Base-by-base conservation (phyloP, 2,329 filamentous ascomycete species). In the Hypoxylon sp. region DNA sequence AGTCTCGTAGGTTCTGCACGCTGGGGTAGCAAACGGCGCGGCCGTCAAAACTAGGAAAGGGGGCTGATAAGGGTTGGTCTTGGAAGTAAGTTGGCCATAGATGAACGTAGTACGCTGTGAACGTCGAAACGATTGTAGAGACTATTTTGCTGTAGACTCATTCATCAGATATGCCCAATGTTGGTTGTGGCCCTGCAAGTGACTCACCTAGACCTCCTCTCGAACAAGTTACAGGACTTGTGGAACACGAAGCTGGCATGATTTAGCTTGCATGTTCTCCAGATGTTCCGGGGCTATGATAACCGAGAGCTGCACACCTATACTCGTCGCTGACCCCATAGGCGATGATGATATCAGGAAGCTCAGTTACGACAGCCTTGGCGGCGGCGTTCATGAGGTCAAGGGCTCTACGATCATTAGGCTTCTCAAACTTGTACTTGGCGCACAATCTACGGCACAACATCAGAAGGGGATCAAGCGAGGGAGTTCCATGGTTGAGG, bases 261-360 rank as follows among this genome's bases (percentile, higher is more conserved):
- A 29, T 70, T 75, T 66, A 65, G 52, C 31, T 51, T 43, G 13
- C 10, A 17, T 15, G 6, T 17, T 8, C 10, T 29, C 17, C 1
- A 45, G 8, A 6, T 11, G 9, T 10, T 4, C 29, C 15, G n/a
- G n/a, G n/a, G n/a, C 29, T 6, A 17, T 4, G 3, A 17, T 1
- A 10, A 6, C 49, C 7, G 7, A 23, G 21, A 24, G 18, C 20
- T 42, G 4, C 31, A 48, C 77, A 89, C 85, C 87, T 95, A 74
- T 89, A 98, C 73, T 99, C 95, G 71, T 99, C 95, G 74, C 92
- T 97, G 65, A 97, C 87, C 1, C 95, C 95, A 68, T 98, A 99
- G 0, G 89, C 93, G 60, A 98, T 84, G 5, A 88, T 86, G 63
- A 97, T 86, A 69, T 98, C 94, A 3, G 92, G 87, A 20, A 98